phyloP scores from a whole-genome alignment of 345 rosid genomes.

The Eucalyptus shirleyi region DNA sequence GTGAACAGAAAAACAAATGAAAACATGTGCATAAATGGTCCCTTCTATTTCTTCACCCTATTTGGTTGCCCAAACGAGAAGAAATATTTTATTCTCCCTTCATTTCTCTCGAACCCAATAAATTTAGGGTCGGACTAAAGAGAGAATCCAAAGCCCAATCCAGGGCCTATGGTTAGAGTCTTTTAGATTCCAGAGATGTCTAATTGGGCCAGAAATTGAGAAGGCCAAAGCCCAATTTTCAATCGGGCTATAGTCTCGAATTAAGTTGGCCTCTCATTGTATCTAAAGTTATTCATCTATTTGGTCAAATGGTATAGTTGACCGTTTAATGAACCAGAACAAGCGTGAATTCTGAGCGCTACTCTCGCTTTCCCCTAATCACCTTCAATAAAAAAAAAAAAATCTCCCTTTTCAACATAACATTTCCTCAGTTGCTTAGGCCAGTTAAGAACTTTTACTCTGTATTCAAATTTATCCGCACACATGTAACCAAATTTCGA shows the following conservation, averaged over 20 bases:
- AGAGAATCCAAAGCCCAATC: neutral
- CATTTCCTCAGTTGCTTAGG: neutral
- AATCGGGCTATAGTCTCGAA: neutral
- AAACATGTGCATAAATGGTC: neutral
- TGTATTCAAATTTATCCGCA: neutral
- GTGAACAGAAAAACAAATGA: neutral
- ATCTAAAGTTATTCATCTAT: neutral
- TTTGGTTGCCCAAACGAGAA: neutral
- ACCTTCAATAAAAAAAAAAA: too few species aligned
- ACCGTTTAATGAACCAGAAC: neutral
- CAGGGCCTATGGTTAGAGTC: neutral
- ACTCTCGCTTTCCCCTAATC: neutral
- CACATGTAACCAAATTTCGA: neutral
- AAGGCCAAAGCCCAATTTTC: neutral
- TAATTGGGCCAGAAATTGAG: neutral
- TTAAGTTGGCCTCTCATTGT: neutral
- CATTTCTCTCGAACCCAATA: neutral
- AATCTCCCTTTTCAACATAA: too few species aligned
- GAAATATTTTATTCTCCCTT: neutral
- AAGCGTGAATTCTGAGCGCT: neutral
- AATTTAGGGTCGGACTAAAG: neutral
- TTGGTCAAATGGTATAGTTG: neutral
- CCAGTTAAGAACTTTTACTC: neutral
- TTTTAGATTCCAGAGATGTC: neutral
- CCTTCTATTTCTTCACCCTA: neutral